Evolutionary conservation across 768 basidiomycete genomes (phyloP).

Genomic region (Amanita rimosa): DNA sequence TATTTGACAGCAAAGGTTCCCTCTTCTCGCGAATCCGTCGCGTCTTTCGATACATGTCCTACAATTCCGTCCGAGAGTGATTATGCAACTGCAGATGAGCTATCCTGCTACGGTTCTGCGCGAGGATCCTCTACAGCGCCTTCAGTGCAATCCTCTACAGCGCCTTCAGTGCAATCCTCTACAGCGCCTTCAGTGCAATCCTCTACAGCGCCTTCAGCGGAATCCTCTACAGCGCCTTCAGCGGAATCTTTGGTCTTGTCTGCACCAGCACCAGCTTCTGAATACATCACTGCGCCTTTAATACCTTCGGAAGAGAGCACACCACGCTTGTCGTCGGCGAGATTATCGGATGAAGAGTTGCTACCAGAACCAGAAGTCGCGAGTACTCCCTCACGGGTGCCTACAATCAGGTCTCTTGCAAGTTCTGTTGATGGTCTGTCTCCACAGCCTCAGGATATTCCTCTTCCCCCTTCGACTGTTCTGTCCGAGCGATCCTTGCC

Average conservation of each 20-base stretch:
- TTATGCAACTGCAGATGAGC: slow-evolving; percentile 40
- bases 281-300: slow-evolving; percentile 37
- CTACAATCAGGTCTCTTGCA: slow-evolving; percentile 19
- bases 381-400: slow-evolving; percentile 17
- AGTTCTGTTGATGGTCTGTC: slow-evolving; percentile 13
- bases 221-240: slow-evolving; percentile 8
- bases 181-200: slow-evolving; percentile 7
- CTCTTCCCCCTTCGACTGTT: slow-evolving; percentile 26
- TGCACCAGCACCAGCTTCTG: slow-evolving; percentile 20
- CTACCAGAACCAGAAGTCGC: slow-evolving; percentile 9
- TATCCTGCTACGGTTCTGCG: slow-evolving; percentile 13
- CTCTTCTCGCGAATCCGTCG: slow-evolving; percentile 22
- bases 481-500: slow-evolving; percentile 21
- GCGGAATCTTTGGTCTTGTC: slow-evolving; percentile 38
- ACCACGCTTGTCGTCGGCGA: slow-evolving; percentile 23
- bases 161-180: slow-evolving; percentile 6
- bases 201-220: slow-evolving; percentile 4
- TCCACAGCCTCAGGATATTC: slow-evolving; percentile 24
- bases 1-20: slow-evolving; percentile 29
- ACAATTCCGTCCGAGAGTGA: slow-evolving; percentile 20
- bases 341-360: slow-evolving; percentile 3
- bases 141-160: slow-evolving; percentile 25
- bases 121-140: slow-evolving; percentile 8
- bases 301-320: slow-evolving; percentile 33
- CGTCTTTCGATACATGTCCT: slow-evolving; percentile 20